Evolutionary conservation across 1,284 basidiomycete species (phyloP).

Genomic region (Apiotrichum laibachii): DNA sequence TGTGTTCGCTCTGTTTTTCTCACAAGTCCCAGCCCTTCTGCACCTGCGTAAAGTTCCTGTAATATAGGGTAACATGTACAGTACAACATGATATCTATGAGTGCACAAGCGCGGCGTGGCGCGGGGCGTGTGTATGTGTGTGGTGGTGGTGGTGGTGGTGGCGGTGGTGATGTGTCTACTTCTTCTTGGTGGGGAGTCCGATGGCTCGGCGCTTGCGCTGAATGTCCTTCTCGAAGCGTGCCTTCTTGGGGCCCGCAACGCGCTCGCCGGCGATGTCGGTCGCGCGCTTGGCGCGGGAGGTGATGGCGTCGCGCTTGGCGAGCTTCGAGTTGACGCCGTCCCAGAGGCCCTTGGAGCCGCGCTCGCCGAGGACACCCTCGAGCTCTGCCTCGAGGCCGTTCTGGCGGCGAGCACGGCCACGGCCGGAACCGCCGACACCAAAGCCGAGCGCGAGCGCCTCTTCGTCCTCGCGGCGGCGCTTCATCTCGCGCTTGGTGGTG

Average conservation of each 20-base stretch:
- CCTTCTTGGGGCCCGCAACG: slow-evolving; percentile 60
- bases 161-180: neutral
- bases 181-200: slow-evolving; percentile 17
- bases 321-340: slow-evolving; percentile 53
- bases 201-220: slow-evolving; percentile 47
- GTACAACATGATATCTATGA: slow-evolving; percentile 6
- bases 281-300: slow-evolving; percentile 49
- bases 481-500: slow-evolving; percentile 85
- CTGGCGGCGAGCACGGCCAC: slow-evolving; percentile 60
- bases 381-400: slow-evolving; percentile 82
- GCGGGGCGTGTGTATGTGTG: neutral
- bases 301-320: slow-evolving; percentile 63
- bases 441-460: slow-evolving; percentile 84
- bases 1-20: too few relatives aligned
- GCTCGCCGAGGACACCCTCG: slow-evolving; percentile 68
- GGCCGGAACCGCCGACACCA: slow-evolving; percentile 43
- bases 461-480: slow-evolving; percentile 77
- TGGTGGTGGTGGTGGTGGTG: neutral
- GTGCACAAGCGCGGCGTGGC: too few relatives aligned
- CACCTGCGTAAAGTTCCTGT: too few relatives aligned
- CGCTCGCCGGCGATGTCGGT: slow-evolving; percentile 9
- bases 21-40: too few relatives aligned
- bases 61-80: slow-evolving; percentile 4
- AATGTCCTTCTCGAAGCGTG: slow-evolving; percentile 71
- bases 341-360: slow-evolving; percentile 51